These are phyloP conservation scores for Chlorella sp. DNA, from an alignment of 139 green algal genomes.

Conservation along the genomic window DNA sequence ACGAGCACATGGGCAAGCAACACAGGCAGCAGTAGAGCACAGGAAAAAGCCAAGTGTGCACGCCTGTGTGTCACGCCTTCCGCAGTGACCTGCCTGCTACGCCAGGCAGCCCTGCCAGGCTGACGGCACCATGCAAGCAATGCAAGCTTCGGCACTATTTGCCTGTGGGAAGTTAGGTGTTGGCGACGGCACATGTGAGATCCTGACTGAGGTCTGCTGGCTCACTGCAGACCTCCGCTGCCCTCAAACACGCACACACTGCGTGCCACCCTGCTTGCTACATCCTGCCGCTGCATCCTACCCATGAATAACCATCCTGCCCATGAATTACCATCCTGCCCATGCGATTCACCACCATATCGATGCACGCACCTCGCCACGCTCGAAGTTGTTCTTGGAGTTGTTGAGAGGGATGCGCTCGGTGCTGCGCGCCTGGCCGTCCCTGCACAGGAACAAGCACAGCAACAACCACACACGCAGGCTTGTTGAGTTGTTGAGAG, in stretches of 20 bases:
- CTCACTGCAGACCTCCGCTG: background rate
- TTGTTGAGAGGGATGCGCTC: conserved; percentile 28
- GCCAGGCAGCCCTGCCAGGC: no score
- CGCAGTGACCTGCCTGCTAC: no score
- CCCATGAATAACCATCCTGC: background rate
- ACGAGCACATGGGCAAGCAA: background rate
- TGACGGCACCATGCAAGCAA: no score
- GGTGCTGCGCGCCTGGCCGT: conserved; percentile 20
- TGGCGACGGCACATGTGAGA: no score
- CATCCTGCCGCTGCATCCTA: background rate
- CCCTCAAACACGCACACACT: background rate
- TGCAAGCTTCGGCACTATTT: no score
- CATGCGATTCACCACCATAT: background rate
- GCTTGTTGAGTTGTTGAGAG: conserved; percentile 43
- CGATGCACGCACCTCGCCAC: conserved; percentile 15
- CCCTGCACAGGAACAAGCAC: conserved; percentile 12
- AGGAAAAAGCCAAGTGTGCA: background rate
- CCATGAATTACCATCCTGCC: background rate
- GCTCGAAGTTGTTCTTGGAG: conserved; percentile 59
- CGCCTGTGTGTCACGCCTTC: background rate
- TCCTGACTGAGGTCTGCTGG: background rate
- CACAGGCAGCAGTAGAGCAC: background rate
- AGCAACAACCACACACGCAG: background rate
- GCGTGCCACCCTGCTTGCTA: background rate
- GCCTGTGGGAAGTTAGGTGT: no score